Evolutionary conservation across 805 yeast species (phyloP), one percentile per base, ranked within the genome.

Genomic region (Pichia eremophila): DNA sequence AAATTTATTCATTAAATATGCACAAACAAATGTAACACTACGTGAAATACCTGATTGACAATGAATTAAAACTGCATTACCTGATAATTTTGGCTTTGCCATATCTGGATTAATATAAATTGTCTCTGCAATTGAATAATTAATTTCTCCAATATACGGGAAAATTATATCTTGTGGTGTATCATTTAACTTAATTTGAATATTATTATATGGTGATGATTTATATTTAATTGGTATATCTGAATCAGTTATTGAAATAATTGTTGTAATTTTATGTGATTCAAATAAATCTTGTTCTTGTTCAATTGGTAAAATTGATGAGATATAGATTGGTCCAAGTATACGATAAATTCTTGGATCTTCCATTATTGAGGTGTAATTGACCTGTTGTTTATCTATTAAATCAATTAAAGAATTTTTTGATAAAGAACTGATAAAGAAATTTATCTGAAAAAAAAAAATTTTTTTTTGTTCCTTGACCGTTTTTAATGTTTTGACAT

Each of bases 261-360:
- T 77, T 59, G 84, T 87, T 0, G 87, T 75, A 40, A 93, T 81
- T 10, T 77, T 74, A 54, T 73, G 66, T 22, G 75, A 70, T 22
- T 69, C 68, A 31, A 64, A 65, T 40, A 86, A 64, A 40, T 83
- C 79, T 14, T 71, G 64, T 39, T 67, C 73, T 4, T 77, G 72
- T 15, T 74, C 66, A 22, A 89, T 66, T 0, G 95, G 85, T 44
- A 75, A 77, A 19, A 83, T 68, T 0, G 93, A 78, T 5, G 96
- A 89, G 15, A 91, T 64, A 64, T 80, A 85, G 2, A 91, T 73
- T 9, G 82, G 81, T 27, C 95, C 95, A n/a, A 86, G 64, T n/a
- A 89, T 74, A 57, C 95, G 71, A 47, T 77, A 71, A 37, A 51
- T 32, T 42, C 31, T 43, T 41, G 43, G 49, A 39, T 52, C 55